Evolutionary conservation across 805 yeast species (phyloP), one percentile per base, ranked within the genome.

Genomic region (Clavispora carvajalis): DNA sequence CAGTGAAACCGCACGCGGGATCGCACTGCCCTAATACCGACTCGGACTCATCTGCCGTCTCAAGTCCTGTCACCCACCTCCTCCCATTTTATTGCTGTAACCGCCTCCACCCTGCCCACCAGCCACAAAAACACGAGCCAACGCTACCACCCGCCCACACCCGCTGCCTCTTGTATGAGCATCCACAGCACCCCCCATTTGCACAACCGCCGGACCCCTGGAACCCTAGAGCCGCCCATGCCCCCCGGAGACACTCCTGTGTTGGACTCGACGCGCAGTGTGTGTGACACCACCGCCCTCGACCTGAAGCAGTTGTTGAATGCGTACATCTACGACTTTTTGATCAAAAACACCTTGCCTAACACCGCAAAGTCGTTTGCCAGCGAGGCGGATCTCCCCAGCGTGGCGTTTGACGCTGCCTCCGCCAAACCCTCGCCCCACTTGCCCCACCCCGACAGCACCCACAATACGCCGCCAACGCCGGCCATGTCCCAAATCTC

Each of bases 321-420:
- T 58, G 89, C 91, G 6, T 89, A 88, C 59, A 81, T 89, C 26
- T 86, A 88, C 57, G 96, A 89, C 62, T 90, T 87, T 53, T 67
- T 89, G 46, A 55, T 85, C 53, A 89, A 89, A 60, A 79, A 85
- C 39, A 76, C 85, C 22, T 69, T 86, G 36, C 73, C 76, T 10
- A 78, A 77, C 36, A 80, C 95, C 4, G 96, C 96, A 1, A 69
- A 72, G 38, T 75, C 78, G 18, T 88, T 89, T 57, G 77, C 76
- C 53, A 75, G 73, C 47, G 96, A 89, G 60, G 89, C 95, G 0
- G 87, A 82, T 38, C 70, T 86, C 7, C 80, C 80, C 21, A 48
- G 53, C 22, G 45, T 49, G 31, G 33, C 44, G 16, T 17, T 37
- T 24, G 46, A 36, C 33, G 40, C 34, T 38, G 37, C 37, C 22